Evolutionary conservation across 352 stramenopile species (phyloP).

Genomic region (Aphanomyces euteiches): DNA sequence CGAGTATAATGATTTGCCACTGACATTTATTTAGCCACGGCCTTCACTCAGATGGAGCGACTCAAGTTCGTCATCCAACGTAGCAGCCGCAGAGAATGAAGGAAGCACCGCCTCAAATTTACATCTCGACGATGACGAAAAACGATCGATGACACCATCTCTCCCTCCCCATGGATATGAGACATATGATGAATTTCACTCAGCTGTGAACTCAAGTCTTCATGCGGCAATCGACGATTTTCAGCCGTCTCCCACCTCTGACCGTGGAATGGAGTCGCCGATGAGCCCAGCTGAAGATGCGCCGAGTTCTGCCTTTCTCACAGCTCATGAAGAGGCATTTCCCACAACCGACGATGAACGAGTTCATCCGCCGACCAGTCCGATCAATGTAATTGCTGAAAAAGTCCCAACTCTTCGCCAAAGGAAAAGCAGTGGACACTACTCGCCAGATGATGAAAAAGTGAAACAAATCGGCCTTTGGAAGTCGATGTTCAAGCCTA

Average conservation of each 20-base stretch:
- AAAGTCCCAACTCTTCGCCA: conserved; percentile 2
- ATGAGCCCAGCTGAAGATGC: no score
- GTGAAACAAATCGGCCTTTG: neutral
- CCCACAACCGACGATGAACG: no score
- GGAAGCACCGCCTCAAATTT: no score
- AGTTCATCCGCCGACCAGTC: neutral
- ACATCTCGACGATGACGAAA: no score
- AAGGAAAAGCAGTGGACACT: neutral
- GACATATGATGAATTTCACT: neutral
- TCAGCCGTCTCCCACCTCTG: neutral
- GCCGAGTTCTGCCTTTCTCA: no score
- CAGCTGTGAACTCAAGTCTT: neutral
- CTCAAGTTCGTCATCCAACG: neutral
- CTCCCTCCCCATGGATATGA: neutral
- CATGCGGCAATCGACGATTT: neutral
- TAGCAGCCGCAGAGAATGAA: no score
- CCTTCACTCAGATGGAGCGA: conserved; percentile 5
- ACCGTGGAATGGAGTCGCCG: no score
- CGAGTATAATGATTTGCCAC: neutral
- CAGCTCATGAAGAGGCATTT: no score
- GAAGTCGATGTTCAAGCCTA: conserved; percentile 17
- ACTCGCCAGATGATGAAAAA: neutral
- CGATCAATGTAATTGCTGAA: neutral
- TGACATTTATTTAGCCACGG: neutral
- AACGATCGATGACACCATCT: neutral